These are phyloP conservation scores for Endocalyx cinctus DNA, from an alignment of 2,329 filamentous ascomycete species.

Conservation along the genomic window DNA sequence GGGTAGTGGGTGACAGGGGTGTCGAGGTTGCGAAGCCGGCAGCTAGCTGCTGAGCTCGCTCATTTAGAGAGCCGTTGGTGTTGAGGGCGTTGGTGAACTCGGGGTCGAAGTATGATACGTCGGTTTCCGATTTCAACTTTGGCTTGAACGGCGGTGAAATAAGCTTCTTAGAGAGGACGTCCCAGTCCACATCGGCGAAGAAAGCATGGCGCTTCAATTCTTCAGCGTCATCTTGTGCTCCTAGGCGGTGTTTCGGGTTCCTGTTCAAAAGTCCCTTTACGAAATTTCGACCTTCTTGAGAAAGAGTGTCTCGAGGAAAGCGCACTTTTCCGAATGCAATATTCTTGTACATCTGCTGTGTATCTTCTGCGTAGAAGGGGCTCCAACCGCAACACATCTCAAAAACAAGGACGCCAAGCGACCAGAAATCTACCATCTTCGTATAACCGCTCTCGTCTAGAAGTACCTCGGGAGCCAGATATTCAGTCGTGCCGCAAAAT, in stretches of 20 bases:
- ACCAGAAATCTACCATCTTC: constrained; percentile 99
- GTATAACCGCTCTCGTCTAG: constrained; percentile 96
- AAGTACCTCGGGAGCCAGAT: constrained; percentile 90
- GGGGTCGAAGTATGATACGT: constrained; percentile 97
- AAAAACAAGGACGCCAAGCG: constrained; percentile 91
- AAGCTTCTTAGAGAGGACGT: constrained; percentile 79
- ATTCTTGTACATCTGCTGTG: constrained; percentile 99
- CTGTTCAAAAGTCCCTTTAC: constrained; percentile 96
- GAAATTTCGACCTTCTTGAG: constrained; percentile 92
- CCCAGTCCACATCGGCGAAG: constrained; percentile 93
- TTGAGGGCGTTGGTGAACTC: constrained; percentile 96
- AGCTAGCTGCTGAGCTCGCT: constrained; percentile 80
- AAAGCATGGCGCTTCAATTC: constrained; percentile 93
- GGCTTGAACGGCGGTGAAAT: constrained; percentile 97
- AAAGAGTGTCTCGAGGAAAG: constrained; percentile 91
- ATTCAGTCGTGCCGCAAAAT: constrained; percentile 97
- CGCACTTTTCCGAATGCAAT: constrained; percentile 98
- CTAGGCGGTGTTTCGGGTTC: constrained; percentile 92
- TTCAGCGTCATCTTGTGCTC: constrained; percentile 84
- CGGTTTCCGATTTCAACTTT: constrained; percentile 89
- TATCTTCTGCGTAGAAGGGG: constrained; percentile 97
- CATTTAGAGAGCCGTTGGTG: constrained; percentile 82
- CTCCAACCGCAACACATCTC: constrained; percentile 99
- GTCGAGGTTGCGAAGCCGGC: constrained; percentile 85
- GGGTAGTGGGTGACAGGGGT: constrained; percentile 88